These are phyloP conservation scores for Euphorbia peplus DNA, from an alignment of 345 rosid species.

Conservation along the genomic window DNA sequence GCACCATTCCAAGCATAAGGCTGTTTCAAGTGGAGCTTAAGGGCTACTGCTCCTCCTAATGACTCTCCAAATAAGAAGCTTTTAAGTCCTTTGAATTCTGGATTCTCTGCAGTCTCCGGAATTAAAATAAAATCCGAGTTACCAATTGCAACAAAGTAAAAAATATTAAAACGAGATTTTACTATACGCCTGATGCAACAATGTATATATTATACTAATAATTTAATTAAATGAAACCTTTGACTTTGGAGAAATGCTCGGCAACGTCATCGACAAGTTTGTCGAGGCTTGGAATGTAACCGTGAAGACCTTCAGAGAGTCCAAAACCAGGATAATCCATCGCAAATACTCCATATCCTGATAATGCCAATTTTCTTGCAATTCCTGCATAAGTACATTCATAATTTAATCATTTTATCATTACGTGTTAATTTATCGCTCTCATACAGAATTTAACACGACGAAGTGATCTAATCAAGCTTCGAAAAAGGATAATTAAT, in stretches of 20 bases:
- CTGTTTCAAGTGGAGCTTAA: constrained; percentile 83
- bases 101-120: constrained; percentile 31
- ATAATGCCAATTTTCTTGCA: constrained; percentile 73
- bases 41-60: constrained; percentile 91
- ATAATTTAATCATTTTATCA: too few species aligned
- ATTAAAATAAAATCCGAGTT: too few species aligned
- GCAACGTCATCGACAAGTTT: constrained; percentile 70
- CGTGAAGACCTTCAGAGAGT: constrained; percentile 88
- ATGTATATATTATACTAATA: too few species aligned
- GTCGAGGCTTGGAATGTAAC: constrained; percentile 77
- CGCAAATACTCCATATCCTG: constrained; percentile 86
- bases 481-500: too few species aligned
- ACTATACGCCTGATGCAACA: too few species aligned
- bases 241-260: constrained; percentile 69
- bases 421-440: too few species aligned
- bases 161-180: too few species aligned
- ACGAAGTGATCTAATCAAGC: too few species aligned
- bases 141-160: too few species aligned
- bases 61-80: constrained; percentile 90
- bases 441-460: too few species aligned
- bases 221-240: constrained; percentile 49
- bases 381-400: constrained; percentile 64
- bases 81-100: constrained; percentile 45
- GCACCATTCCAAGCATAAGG: constrained; percentile 86
- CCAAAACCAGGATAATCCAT: constrained; percentile 98